Percentiles rank a stretch among this genome's conserved stretches.
These are phyloP conservation scores for Yarrowia porcina DNA, from an alignment of 805 yeast species.

Conservation along the genomic window DNA sequence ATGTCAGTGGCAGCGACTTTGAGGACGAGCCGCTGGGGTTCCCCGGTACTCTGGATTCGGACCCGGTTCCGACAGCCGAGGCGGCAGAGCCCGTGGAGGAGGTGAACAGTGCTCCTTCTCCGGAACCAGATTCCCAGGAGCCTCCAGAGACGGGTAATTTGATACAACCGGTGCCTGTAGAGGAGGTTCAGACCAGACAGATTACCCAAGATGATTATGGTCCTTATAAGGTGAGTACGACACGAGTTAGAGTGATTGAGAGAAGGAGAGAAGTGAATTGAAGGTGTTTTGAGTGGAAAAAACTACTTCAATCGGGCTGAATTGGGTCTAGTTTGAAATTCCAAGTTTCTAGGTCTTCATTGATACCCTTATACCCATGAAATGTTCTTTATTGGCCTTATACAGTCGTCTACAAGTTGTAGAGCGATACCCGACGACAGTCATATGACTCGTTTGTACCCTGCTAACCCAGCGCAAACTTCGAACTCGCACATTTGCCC, in stretches of 20 bases:
- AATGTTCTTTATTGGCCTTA: no score
- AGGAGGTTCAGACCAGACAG: neutral
- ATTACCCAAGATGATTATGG: neutral
- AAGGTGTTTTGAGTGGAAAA: neutral
- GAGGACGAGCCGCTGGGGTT: conserved; percentile 21
- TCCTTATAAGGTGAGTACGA: conserved; percentile 14
- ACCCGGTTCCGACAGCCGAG: neutral
- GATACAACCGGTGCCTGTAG: neutral
- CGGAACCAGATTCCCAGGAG: neutral
- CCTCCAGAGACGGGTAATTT: neutral
- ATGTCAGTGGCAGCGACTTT: conserved; percentile 23
- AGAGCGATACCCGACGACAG: no score
- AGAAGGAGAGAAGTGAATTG: neutral
- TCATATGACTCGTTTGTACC: no score
- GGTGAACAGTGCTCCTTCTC: conserved; percentile 6
- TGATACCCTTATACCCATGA: no score
- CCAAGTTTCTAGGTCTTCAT: no score
- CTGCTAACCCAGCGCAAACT: conserved; percentile 5
- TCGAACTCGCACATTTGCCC: conserved; percentile 3
- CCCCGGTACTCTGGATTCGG: conserved; percentile 16
- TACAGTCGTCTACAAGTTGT: no score
- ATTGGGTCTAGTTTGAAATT: no score
- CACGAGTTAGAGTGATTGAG: neutral
- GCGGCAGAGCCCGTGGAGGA: neutral
- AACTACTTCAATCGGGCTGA: no score